Evolutionary conservation across 129 eudicot genomes (phyloP).

Genomic region (Escallonia rubra): DNA sequence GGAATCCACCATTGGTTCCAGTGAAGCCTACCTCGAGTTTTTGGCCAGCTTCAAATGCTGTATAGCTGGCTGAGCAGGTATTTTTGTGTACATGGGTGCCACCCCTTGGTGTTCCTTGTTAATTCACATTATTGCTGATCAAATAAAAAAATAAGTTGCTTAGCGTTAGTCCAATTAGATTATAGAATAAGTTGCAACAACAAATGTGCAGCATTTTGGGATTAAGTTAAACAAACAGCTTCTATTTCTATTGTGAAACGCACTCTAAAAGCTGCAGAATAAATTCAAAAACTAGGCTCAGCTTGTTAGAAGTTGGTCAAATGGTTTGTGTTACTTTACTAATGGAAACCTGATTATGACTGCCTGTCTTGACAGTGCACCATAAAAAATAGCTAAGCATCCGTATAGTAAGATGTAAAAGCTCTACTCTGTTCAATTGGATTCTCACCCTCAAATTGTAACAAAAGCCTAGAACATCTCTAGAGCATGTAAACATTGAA

Average conservation of each 20-base stretch:
- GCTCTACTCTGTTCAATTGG: no score
- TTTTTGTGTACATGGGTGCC: not conserved
- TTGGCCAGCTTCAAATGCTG: not conserved
- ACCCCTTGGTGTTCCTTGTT: not conserved
- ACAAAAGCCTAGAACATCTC: no score
- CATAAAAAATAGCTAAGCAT: no score
- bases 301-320: not conserved
- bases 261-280: not conserved
- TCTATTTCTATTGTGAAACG: not conserved
- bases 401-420: no score
- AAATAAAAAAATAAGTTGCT: no score
- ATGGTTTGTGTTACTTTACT: no score
- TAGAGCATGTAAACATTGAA: no score
- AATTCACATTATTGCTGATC: not conserved
- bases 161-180: not conserved
- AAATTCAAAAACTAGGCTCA: not conserved
- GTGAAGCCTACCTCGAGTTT: no score
- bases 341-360: no score
- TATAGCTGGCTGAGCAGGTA: not conserved
- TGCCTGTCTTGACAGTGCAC: no score
- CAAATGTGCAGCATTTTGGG: not conserved
- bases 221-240: not conserved
- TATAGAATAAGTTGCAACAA: not conserved
- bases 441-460: no score
- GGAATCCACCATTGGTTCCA: no score